Conservation (phyloP, 2,329 filamentous ascomycete genomes). For the Aspergillus sergii region DNA sequence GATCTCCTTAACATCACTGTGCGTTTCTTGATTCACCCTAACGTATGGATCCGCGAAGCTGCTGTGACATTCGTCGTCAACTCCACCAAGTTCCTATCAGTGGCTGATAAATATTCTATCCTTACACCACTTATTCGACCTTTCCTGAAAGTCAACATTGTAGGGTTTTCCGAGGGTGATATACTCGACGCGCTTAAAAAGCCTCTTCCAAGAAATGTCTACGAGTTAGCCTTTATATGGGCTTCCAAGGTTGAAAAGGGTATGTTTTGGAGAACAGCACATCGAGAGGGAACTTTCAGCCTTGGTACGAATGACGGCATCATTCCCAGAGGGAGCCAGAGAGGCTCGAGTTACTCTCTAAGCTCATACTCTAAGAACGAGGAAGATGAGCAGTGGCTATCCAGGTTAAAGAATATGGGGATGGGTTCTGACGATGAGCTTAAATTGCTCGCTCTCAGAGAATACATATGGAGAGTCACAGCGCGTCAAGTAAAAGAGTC, state of each 20-base stretch:
- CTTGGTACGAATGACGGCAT: slow-evolving; percentile 61
- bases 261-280: slow-evolving; percentile 81
- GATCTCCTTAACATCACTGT: slow-evolving; percentile 82
- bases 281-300: slow-evolving; percentile 70
- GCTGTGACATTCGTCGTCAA: slow-evolving; percentile 80
- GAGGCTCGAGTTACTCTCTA: slow-evolving; percentile 48
- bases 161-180: slow-evolving; percentile 70
- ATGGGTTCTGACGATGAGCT: slow-evolving; percentile 82
- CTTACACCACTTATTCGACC: slow-evolving; percentile 77
- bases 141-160: slow-evolving; percentile 74
- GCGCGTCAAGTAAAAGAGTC: slow-evolving; percentile 65
- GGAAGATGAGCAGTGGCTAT: slow-evolving; percentile 93
- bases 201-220: slow-evolving; percentile 75
- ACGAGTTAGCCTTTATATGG: slow-evolving; percentile 87
- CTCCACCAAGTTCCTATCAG: slow-evolving; percentile 72
- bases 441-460: slow-evolving; percentile 81
- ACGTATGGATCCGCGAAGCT: slow-evolving; percentile 91
- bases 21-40: slow-evolving; percentile 90
- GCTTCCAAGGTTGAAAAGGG: slow-evolving; percentile 78
- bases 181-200: slow-evolving; percentile 82
- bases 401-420: slow-evolving; percentile 79
- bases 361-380: slow-evolving; percentile 74
- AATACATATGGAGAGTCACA: slow-evolving; percentile 88
- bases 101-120: slow-evolving; percentile 81
- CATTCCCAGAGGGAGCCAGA: slow-evolving; percentile 60